Base-by-base conservation (phyloP, 352 stramenopile genomes). In the Pythium phragmiticola region DNA sequence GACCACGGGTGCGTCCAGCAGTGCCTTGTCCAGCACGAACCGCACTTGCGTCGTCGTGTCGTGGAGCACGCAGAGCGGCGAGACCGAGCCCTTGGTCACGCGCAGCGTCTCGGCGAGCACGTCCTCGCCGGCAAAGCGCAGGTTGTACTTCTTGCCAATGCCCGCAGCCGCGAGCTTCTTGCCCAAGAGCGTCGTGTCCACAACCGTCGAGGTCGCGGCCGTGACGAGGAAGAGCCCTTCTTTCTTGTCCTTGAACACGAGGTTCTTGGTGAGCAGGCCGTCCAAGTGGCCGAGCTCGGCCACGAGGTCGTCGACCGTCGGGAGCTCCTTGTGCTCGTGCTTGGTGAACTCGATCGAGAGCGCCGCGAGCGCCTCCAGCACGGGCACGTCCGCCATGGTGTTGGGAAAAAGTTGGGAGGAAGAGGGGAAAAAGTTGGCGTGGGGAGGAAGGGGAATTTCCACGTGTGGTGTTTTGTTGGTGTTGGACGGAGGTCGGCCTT, bases 161-260 rank as follows among this genome's bases (percentile, higher is more conserved):
- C 84, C 81, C 9, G 78, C 71, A n/a, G 65, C 65, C 54, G 71
- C 68, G 39, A 96, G 72, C 68, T 93, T 94, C 57, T 82, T 87
- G 33, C 75, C 94, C 16, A 99, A 75, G 45, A 89, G 76, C 70
- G 98, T 98, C 26, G 88, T 95, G 74, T 98, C 87, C 21, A 98
- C 97, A 42, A 93, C 87, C 14, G 94, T 90, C 16, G 76, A 75
- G 16, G 85, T 72, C 9, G 85, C 78, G 6, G 87, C 84, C 9
- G 89, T 96, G 5, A 99, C 89, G n/a, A 99, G 75, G 75, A 98
- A 98, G 2, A 98, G 65, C 0, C 96, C 96, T 69, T 98, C 88
- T 74, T 99, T 99, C 77, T 99, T 99, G 77, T 99, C 96, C 72
- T 96, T 97, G 63, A 99, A 95, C 65, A 99, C 95, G 28, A 99